Evolutionary conservation across 177 flowering plant species (phyloP), one percentile per base, ranked within the genome.

Genomic region (Vitis hybrid): DNA sequence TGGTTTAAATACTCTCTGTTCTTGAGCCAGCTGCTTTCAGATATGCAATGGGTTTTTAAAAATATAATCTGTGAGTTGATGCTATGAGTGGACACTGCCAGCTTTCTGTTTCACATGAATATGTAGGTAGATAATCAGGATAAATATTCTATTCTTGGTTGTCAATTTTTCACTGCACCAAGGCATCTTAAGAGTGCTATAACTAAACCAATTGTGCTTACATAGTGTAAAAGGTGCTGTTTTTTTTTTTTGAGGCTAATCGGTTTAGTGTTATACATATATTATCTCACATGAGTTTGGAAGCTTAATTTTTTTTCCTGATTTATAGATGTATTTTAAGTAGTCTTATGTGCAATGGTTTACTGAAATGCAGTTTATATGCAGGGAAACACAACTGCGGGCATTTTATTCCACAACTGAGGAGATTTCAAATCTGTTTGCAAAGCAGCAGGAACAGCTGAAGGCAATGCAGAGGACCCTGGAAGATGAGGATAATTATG

Each of bases 401-500:
- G 88, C 99, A 68, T 96, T 93, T 79, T 96, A 96, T 77, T 92
- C 99, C 46, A 96, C 99, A 1, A 96, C 99, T 0, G 99, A 91
- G 84, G 98, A 93, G 82, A 96, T 96, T 40, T 82, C 90, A 1
- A 70, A 70, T 56, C 68, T 96, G 60, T 91, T 93, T 68, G 73
- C 85, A 12, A 93, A 91, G 86, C 99, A 96, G 85, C 97, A 93
- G 75, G 94, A 92, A 72, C 99, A 96, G 76, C 83, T 96, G 66
- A 96, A 91, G 75, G 78, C 97, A 27, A 96, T 96, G 99, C 99
- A 86, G 70, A 92, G 85, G 76, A 90, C 98, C 54, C 77, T 96
- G 69, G 99, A 96, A 81, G 98, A 93, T 74, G 95, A 96, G 74
- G 99, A 96, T 52, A 90, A 93, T 65, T 85, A 87, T 75, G 91